A percentile compares a stretch with the other conserved stretches of the same genome.
These are phyloP conservation scores for Termitomyces sp. DNA, from an alignment of 768 basidiomycete species.

Conservation along the genomic window DNA sequence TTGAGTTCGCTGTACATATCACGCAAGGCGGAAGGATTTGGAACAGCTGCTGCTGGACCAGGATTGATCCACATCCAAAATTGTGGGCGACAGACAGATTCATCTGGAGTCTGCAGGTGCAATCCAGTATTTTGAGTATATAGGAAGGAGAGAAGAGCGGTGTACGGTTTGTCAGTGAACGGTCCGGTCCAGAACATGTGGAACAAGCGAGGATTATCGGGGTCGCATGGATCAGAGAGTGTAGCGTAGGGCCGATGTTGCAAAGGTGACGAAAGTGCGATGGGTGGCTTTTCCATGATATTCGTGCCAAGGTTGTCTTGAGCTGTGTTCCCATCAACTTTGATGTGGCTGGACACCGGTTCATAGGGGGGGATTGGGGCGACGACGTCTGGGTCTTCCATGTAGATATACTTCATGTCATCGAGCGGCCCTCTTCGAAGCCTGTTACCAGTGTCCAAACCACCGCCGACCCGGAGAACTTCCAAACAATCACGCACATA, in stretches of 20 bases:
- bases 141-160: constrained; percentile 89
- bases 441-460: constrained; percentile 77
- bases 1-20: constrained; percentile 85
- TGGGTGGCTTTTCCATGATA: constrained; percentile 54
- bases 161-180: constrained; percentile 98
- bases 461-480: constrained; percentile 84
- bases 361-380: constrained; percentile 16
- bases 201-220: constrained; percentile 81
- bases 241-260: constrained; percentile 53
- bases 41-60: constrained; percentile 87
- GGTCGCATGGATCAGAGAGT: constrained; percentile 66
- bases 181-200: constrained; percentile 99
- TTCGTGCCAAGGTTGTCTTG: constrained; percentile 52
- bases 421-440: constrained; percentile 71
- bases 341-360: not conserved
- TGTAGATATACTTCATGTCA: constrained; percentile 85
- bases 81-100: constrained; percentile 73
- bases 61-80: constrained; percentile 99
- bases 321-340: constrained; percentile 44
- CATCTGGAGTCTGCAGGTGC: constrained; percentile 49
- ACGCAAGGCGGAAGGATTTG: constrained; percentile 71
- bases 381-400: constrained; percentile 44
- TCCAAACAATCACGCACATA: constrained; percentile 98
- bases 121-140: constrained; percentile 94
- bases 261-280: constrained; percentile 42